These are phyloP conservation scores for Lathyrus tuberosus DNA, from an alignment of 306 rosid genomes.

Conservation along the genomic window DNA sequence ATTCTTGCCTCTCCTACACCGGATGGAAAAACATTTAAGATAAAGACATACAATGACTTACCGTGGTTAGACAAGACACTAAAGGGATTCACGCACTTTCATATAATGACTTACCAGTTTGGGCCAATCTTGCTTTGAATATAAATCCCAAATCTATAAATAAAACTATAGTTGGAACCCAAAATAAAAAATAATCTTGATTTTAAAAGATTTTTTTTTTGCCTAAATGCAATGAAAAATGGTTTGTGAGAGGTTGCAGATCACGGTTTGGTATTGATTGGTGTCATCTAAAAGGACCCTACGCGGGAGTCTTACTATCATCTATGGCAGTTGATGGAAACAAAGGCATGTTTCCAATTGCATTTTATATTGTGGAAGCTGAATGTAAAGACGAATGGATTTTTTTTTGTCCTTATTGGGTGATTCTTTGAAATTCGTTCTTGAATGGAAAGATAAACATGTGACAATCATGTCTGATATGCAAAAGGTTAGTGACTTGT, in stretches of 20 bases:
- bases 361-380: not conserved
- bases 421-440: not conserved
- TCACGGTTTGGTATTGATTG: not conserved
- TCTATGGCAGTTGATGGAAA: not conserved
- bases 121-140: not conserved
- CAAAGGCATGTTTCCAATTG: not conserved
- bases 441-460: not conserved
- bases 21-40: not conserved
- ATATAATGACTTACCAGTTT: slow-evolving; percentile 1
- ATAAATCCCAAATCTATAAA: not conserved
- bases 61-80: no score
- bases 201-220: slow-evolving; percentile 1
- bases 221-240: slow-evolving; percentile 2
- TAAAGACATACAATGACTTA: not conserved
- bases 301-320: not conserved
- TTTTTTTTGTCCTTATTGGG: not conserved
- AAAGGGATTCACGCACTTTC: not conserved
- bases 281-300: not conserved
- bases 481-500: not conserved
- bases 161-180: not conserved
- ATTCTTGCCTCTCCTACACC: not conserved
- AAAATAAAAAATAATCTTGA: not conserved
- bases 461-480: slow-evolving; percentile 3
- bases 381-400: not conserved
- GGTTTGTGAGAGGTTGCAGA: no score